A percentile compares a stretch with the other conserved stretches of the same genome.
Evolutionary conservation across 306 rosid species (phyloP).

Genomic region (Quercus variabilis): DNA sequence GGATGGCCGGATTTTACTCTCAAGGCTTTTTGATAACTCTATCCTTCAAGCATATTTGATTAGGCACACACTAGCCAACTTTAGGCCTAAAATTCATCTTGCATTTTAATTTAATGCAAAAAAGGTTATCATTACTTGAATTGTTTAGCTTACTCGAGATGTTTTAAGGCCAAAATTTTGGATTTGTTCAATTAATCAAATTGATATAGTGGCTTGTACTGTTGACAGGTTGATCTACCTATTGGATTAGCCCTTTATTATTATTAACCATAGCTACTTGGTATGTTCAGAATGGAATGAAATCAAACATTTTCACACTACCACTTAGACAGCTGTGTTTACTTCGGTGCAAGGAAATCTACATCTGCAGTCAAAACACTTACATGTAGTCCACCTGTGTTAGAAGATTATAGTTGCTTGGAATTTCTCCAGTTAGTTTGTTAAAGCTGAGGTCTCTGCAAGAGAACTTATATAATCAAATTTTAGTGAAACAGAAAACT

Average conservation of each 20-base stretch:
- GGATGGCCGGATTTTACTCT: no score
- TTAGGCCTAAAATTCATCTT: neutral
- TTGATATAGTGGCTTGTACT: neutral
- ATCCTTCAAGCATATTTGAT: no score
- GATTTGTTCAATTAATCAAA: neutral
- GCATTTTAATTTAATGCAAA: neutral
- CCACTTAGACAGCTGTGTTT: no score
- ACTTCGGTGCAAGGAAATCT: neutral
- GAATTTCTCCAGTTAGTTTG: conserved; percentile 58
- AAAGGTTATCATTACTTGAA: neutral
- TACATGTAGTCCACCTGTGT: conserved; percentile 35
- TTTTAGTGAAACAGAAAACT: neutral
- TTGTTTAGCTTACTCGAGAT: neutral
- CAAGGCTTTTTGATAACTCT: no score
- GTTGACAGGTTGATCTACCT: no score
- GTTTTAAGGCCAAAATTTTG: neutral
- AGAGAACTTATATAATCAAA: neutral
- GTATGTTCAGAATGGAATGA: no score
- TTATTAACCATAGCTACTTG: no score
- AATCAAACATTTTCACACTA: no score
- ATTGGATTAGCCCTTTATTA: no score
- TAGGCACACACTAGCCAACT: neutral
- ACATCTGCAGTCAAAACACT: conserved; percentile 11
- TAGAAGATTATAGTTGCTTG: conserved; percentile 25
- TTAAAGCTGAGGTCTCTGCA: conserved; percentile 89